Evolutionary conservation across 768 basidiomycete species (phyloP), one percentile per base, ranked within the genome.

Genomic region (Termitomyces sp.): DNA sequence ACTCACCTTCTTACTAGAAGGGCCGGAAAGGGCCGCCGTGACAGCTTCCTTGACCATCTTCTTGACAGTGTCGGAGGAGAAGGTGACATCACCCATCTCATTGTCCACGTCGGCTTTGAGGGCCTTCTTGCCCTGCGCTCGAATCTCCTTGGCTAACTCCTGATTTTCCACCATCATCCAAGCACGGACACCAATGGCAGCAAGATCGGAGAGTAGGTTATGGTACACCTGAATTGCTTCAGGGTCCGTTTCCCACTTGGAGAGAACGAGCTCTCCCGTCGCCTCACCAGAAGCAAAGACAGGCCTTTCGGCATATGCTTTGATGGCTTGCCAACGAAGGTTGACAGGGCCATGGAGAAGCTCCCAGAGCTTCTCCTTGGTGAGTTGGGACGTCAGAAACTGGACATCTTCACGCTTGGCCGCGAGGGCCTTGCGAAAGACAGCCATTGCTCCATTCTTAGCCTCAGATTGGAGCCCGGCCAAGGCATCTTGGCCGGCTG

Each of bases 231-330:
- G 8, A 16, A 10, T 6, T 4, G 46, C 46, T 6, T n/a, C 4
- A 3, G 46, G 46, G 1, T 47, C 29, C 2, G 12, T 2, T 1
- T 9, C 10, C 46, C 46, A 47, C 0, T 18, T 14, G 3, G 8
- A 10, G 4, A 47, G 5, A 0, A 0, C 3, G 3, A 2, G 5
- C 9, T 16, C 29, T 0, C 29, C 29, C 13, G 16, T 2, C 1
- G 16, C 2, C 6, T 37, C 14, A 13, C n/a, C 18, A 0, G 18
- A 2, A 0, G 5, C 29, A 32, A 47, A 47, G 46, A 47, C 8
- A 5, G 46, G 46, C 29, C 29, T 8, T 13, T 47, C 1, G 5
- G 29, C 29, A 8, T 5, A 12, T 0, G n/a, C 29, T 32, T 47
- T 31, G n/a, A 47, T 13, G 0, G 7, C 29, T 4, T 31, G 4